Conservation (phyloP, 306 rosid species). For the Malus orientalis region DNA sequence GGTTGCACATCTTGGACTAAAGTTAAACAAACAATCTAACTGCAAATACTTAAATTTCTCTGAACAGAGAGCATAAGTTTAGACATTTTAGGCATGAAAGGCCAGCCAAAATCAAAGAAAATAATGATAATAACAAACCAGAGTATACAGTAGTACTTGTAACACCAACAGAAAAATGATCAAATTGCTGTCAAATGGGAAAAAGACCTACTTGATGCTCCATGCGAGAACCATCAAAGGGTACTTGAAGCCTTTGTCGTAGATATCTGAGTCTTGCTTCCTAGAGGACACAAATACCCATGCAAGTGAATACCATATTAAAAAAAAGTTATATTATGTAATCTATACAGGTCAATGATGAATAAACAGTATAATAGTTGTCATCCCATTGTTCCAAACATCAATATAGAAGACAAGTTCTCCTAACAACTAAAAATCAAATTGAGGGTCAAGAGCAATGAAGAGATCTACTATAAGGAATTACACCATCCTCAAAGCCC, state of each 20-base stretch:
- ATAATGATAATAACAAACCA: neutral
- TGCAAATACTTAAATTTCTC: neutral
- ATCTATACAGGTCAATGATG: neutral
- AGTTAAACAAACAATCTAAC: neutral
- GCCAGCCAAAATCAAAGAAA: neutral
- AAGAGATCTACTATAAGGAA: neutral
- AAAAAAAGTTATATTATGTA: neutral
- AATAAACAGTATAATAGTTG: neutral
- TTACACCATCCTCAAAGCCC: neutral
- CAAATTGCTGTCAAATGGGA: neutral
- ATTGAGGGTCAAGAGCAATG: neutral
- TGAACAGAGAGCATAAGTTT: neutral
- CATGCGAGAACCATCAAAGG: constrained; percentile 70
- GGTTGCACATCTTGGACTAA: neutral
- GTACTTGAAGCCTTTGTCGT: constrained; percentile 62
- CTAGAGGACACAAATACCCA: constrained; percentile 30
- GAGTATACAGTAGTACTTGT: neutral
- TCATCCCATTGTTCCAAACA: neutral
- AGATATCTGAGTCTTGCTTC: constrained; percentile 64
- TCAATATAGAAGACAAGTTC: neutral
- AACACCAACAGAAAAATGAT: neutral
- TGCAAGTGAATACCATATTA: neutral
- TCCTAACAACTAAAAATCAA: too few species aligned
- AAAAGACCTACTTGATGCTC: constrained; percentile 76
- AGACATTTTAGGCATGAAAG: neutral